phyloP scores from a whole-genome alignment of 2,329 filamentous ascomycete species.

The Cyphellophora attinorum region DNA sequence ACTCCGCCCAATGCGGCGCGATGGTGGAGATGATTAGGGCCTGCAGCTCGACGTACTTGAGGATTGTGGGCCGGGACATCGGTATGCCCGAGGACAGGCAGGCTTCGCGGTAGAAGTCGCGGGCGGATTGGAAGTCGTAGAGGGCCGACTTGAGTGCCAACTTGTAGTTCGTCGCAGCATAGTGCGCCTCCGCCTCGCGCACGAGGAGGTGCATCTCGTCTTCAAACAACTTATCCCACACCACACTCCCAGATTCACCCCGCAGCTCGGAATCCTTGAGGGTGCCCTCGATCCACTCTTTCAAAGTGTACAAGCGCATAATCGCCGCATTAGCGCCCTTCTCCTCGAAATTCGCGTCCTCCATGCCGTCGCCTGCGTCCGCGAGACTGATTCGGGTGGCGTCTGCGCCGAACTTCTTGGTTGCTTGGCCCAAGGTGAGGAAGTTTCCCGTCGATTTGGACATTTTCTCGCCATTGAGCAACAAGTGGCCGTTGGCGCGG shows the following conservation, averaged over 20 bases:
- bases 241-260: constrained; percentile 52
- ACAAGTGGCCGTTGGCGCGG: constrained; percentile 83
- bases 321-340: constrained; percentile 87
- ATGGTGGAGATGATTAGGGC: constrained; percentile 73
- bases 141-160: constrained; percentile 76
- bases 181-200: constrained; percentile 68
- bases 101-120: constrained; percentile 83
- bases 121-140: constrained; percentile 82
- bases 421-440: constrained; percentile 75
- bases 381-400: constrained; percentile 84
- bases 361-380: constrained; percentile 87
- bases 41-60: constrained; percentile 78
- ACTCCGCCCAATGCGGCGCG: constrained; percentile 87
- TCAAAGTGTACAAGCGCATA: constrained; percentile 69
- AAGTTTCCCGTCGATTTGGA: constrained; percentile 97
- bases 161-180: constrained; percentile 73
- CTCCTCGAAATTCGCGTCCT: constrained; percentile 96
- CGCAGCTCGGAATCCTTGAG: constrained; percentile 65
- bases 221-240: constrained; percentile 82
- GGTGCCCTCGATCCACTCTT: constrained; percentile 88
- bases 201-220: constrained; percentile 86
- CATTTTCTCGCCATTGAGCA: constrained; percentile 98
- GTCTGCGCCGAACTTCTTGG: constrained; percentile 89
- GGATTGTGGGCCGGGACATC: constrained; percentile 75
- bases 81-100: constrained; percentile 66